These are phyloP conservation scores for Suillus occidentalis DNA, from an alignment of 768 basidiomycete genomes.

Conservation along the genomic window DNA sequence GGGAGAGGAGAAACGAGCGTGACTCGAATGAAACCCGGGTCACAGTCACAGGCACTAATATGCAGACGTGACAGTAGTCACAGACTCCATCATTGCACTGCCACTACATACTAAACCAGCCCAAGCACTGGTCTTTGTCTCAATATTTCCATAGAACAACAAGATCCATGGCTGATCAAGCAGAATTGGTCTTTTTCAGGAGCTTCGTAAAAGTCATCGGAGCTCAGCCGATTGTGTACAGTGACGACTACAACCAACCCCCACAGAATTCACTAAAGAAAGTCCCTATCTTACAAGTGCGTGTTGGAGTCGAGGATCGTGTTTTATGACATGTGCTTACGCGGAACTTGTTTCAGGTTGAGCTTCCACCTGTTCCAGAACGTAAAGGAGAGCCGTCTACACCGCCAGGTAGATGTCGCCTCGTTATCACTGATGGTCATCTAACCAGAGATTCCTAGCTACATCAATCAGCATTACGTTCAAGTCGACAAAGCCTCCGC, in stretches of 20 bases:
- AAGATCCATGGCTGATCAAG: conserved; percentile 51
- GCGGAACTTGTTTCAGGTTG: conserved; percentile 41
- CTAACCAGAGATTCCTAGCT: conserved; percentile 18
- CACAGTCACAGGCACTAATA: conserved; percentile 9
- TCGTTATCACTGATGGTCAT: conserved; percentile 6
- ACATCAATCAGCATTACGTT: conserved; percentile 64
- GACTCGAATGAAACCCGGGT: conserved; percentile 18
- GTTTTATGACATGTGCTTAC: conserved; percentile 11
- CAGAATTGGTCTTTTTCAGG: conserved; percentile 62
- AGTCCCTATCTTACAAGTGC: conserved; percentile 68
- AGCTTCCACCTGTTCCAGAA: conserved; percentile 61
- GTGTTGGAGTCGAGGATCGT: conserved; percentile 21
- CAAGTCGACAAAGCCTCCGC: conserved; percentile 90
- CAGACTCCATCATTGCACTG: conserved; percentile 3
- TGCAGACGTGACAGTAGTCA: background rate
- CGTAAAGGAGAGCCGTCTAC: conserved; percentile 39
- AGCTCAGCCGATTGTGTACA: conserved; percentile 64
- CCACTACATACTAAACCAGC: background rate
- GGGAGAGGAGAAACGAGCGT: conserved; percentile 16
- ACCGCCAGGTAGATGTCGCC: conserved; percentile 28
- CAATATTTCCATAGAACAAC: background rate
- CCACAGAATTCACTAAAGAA: conserved; percentile 63
- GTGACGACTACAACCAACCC: conserved; percentile 77
- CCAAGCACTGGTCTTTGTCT: conserved; percentile 3
- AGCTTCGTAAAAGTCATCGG: conserved; percentile 64